Evolutionary conservation across 306 rosid species (phyloP), one percentile per base, ranked within the genome.

Genomic region (Corylus heterophylla): DNA sequence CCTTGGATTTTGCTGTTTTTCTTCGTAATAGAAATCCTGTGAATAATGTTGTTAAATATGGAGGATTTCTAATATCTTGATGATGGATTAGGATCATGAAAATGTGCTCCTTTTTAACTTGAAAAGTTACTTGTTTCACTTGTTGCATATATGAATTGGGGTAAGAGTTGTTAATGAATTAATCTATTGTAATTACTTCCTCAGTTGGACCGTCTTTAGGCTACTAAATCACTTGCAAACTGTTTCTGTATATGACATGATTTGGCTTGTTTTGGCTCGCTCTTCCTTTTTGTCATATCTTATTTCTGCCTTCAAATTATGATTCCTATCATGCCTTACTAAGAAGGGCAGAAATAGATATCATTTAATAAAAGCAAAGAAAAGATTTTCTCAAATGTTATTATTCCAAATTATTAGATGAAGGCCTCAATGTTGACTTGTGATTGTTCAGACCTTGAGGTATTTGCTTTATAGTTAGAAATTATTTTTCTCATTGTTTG

Each of bases 1-100:
- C 73, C 55, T 54, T 61, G 69, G 54, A 39, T 71, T 69, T 69
- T 54, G 31, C 64, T 74, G 16, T 12, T 44, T 74, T 22, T 80
- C 71, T 47, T 70, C 45, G 8, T 14, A 54, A 17, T 47, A 37
- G 61, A 58, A 52, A 74, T 69, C 58, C 52, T 18, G 25, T 68
- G 45, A 39, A 75, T 59, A 61, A n/a, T 48, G 17, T 16, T 54
- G 27, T 25, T 48, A 69, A 45, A 14, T 18, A 20, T 22, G 66
- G 68, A 54, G 70, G 25, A 67, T 42, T 3, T 67, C 7, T 42
- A 51, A 42, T 67, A 42, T 67, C 72, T 67, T 67, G 72, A 67
- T 67, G 51, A 42, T 67, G 51, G 6, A 67, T 48, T 39, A 39
- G 42, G 12, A 37, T 16, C 3, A 2, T 39, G 51, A 67, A 12